Evolutionary conservation across 2,329 filamentous ascomycete species (phyloP), one percentile per base, ranked within the genome.

Genomic region (Fusarium chlamydosporum): DNA sequence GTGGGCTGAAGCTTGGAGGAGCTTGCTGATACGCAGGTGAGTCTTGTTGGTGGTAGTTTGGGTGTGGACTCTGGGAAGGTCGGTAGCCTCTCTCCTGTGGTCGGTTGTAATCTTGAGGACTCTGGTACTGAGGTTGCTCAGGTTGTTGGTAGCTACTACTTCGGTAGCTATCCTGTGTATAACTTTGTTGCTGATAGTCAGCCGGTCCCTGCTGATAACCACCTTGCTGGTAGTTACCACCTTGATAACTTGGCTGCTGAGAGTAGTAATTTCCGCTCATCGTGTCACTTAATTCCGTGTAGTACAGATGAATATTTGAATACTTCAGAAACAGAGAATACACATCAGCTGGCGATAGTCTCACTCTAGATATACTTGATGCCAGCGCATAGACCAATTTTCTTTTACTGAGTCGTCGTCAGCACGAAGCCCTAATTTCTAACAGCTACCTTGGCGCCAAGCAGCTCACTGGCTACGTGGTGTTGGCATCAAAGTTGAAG

Each of bases 391-490:
- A 20, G 51, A 12, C 37, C 13, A 18, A 10, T 27, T 13, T 27
- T 13, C 34, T 50, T 23, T 23, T 23, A 23, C 23, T 23, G n/a
- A 20, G 35, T 50, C 34, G 33, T 50, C 34, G 34, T 50, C 51
- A 47, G 31, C 29, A 31, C 18, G 29, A 16, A 35, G 51, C 16
- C 34, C 12, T 15, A 37, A 10, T 26, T 13, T 4, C 26, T 33
- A 15, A 12, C 18, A 8, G 6, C 10, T 6, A 16, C 12, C 51
- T 54, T 54, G 51, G 51, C 51, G 51, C 51, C 51, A 54, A 54
- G 50, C 15, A 4, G 20, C 18, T 9, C 11, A 11, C n/a, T 31
- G 11, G 13, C 11, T 29, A 50, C n/a, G 35, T n/a, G 33, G n/a
- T 27, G 6, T 15, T 50, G 33, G 6, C 11, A 31, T 31, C 6